Base-by-base conservation (phyloP, 202 grass and related monocot genomes). In the Sporobolus alterniflorus region DNA sequence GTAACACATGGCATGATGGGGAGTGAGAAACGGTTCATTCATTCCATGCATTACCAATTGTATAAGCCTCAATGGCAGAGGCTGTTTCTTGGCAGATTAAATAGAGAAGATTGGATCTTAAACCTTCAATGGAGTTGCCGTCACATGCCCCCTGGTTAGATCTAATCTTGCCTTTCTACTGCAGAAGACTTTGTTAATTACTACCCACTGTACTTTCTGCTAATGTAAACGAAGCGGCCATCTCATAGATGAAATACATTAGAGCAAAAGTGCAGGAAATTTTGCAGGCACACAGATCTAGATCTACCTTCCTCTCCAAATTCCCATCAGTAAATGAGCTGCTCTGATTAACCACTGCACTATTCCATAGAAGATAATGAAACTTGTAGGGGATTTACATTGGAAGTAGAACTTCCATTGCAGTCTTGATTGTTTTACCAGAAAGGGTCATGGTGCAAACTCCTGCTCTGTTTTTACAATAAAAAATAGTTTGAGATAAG, bases 101-200 rank as follows among this genome's bases (percentile, higher is more conserved):
- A 89, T 69, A 36, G 73, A 64, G 46, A 60, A 50, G 83, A 78
- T 90, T 87, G 84, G 88, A 87, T 90, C 84, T 83, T 66, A 87
- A 90, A 26, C 12, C 88, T 40, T 68, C 73, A 86, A 85, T 70
- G 74, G 41, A 73, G 85, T 49, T 82, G 80, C 77, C 80, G 69
- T 85, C 92, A 94, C 80, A 94, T 94, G 92, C 84, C 63, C 77
- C 34, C 42, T n/a, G 82, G 83, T 90, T 90, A 92, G 89, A 94
- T 90, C 92, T 92, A 90, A 90, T 84, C 83, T 87, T 33, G 56
- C 76, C 83, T 87, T 91, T 85, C 82, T 82, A 94, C 82, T 85
- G 86, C 72, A 73, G 81, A 13, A 13, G 40, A 68, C n/a, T 12
- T 77, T 70, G 67, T 80, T 93, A 90, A 78, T 81, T 74, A 63